Conservation (phyloP, 192 early-diverging fungal genomes). For the Paraglomus occultum region DNA sequence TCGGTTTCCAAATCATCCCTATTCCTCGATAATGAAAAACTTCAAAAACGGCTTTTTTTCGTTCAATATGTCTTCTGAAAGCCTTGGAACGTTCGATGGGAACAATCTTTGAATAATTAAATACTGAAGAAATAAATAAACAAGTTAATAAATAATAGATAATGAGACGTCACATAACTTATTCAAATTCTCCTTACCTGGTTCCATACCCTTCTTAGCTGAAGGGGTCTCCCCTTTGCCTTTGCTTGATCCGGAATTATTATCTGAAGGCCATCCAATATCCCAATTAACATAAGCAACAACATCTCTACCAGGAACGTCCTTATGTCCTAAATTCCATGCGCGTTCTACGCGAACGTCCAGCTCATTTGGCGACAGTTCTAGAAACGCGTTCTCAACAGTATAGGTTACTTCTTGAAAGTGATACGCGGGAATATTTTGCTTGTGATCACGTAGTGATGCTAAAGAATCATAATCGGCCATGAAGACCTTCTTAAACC, state of each 20-base stretch:
- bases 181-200: slow-evolving; percentile 44
- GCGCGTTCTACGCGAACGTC: slow-evolving; percentile 59
- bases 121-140: slow-evolving; percentile 43
- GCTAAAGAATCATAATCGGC: slow-evolving; percentile 53
- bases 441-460: slow-evolving; percentile 37
- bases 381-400: slow-evolving; percentile 45
- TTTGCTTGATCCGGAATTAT: slow-evolving; percentile 44
- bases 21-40: slow-evolving; percentile 66
- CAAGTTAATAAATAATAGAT: no score
- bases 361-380: slow-evolving; percentile 67
- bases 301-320: slow-evolving; percentile 53
- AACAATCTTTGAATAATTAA: slow-evolving; percentile 50
- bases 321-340: slow-evolving; percentile 52
- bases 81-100: slow-evolving; percentile 57
- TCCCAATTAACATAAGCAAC: slow-evolving; percentile 70
- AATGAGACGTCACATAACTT: no score
- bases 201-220: slow-evolving; percentile 42
- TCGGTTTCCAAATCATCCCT: slow-evolving; percentile 47
- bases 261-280: slow-evolving; percentile 71
- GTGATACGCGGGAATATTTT: slow-evolving; percentile 46
- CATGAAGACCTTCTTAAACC: slow-evolving; percentile 56
- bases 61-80: slow-evolving; percentile 64
- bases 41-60: slow-evolving; percentile 69
- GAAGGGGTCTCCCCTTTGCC: slow-evolving; percentile 65
- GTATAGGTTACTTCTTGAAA: slow-evolving; percentile 57